Evolutionary conservation across 2,329 filamentous ascomycete genomes (phyloP), one percentile per base, ranked within the genome.

Genomic region (Chalaropsis thielavioides): DNA sequence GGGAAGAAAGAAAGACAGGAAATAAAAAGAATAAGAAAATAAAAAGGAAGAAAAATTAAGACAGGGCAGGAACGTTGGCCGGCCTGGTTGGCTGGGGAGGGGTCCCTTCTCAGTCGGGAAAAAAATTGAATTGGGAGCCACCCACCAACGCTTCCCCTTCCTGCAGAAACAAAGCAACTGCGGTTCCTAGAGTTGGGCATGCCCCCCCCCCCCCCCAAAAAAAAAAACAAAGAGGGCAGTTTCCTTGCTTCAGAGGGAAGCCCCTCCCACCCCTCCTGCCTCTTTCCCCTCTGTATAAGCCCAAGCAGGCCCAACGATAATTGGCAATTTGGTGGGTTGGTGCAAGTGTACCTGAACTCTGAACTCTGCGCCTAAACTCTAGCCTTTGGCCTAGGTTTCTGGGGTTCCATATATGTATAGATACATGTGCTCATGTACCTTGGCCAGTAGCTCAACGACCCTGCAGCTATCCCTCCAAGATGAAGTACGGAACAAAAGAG

Each of bases 41-140:
- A 61, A 46, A 40, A 40, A 64, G 41, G 19, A 51, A 31, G 38
- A n/a, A 19, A 63, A 49, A 44, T 46, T 63, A 27, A 38, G 44
- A 43, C 19, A 46, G 40, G 60, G 59, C 11, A 61, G 59, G 43
- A 27, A 17, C 43, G 5, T 41, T 13, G 11, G 31, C 19, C 7
- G 31, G 44, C 22, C 44, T 46, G 44, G 44, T 46, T 54, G 19
- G 49, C 49, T 54, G 49, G 49, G 8, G 24, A 54, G 24, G 49
- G 49, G 49, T 2, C 19, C 49, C 46, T 51, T 51, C 49, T 54
- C 24, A 15, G 24, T 54, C 49, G 49, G 49, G 49, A 15, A 27
- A 54, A 54, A 54, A 54, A 54, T 24, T 54, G n/a, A 27, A 54
- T 15, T 54, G 49, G 10, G 49, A 54, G 49, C 24, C 49, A 24